phyloP scores from a whole-genome alignment of 352 stramenopile genomes.

The Nothophytophthora sp. region DNA sequence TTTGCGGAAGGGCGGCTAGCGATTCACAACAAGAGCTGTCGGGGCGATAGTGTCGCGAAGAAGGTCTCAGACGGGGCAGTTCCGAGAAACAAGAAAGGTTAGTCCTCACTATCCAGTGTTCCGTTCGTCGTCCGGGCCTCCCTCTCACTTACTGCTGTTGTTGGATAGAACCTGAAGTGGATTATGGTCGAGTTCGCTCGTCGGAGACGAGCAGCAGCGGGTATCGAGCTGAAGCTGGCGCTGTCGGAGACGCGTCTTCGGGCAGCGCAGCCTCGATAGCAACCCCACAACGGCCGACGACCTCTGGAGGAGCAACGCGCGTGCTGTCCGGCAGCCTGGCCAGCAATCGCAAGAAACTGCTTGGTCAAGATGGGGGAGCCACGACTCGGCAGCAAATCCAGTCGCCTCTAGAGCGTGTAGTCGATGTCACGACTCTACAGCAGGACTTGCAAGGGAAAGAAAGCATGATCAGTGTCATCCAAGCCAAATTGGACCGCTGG shows the following conservation, averaged over 20 bases:
- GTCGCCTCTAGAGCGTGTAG: conserved; percentile 38
- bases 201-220: conserved; percentile 9
- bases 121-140: no score
- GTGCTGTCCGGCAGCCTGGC: conserved; percentile 51
- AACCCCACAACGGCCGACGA: conserved; percentile 10
- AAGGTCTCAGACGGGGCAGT: conserved; percentile 52
- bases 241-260: conserved; percentile 1
- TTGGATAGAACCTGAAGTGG: conserved; percentile 22
- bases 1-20: conserved; percentile 75
- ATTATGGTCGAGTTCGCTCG: conserved; percentile 32
- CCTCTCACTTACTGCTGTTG: not conserved
- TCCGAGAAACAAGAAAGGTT: conserved; percentile 61
- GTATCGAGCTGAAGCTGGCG: not conserved
- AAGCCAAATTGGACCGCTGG: conserved; percentile 63
- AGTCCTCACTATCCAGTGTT: no score
- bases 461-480: conserved; percentile 44
- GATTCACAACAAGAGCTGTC: conserved; percentile 70
- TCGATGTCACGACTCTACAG: conserved; percentile 22
- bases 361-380: conserved; percentile 18
- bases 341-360: conserved; percentile 61
- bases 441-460: conserved; percentile 41
- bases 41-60: conserved; percentile 38
- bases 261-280: not conserved
- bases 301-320: conserved; percentile 13
- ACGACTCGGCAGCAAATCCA: conserved; percentile 26